A percentile compares a stretch with the other conserved stretches of the same genome.
phyloP scores from a whole-genome alignment of 768 basidiomycete species.

The Pleurotus cornucopiae region DNA sequence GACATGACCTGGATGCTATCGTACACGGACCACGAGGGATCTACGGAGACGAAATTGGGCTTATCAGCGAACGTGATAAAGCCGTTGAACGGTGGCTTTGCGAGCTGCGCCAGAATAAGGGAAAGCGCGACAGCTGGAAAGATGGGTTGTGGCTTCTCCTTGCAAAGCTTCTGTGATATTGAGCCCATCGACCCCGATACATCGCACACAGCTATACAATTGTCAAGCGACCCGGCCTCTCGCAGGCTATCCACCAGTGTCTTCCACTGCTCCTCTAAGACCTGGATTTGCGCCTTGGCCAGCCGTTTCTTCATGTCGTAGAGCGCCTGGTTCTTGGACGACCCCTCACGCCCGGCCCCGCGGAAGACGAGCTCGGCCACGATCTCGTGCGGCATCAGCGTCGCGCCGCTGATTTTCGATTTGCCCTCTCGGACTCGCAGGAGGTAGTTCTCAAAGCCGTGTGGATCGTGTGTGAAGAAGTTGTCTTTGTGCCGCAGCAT shows the following conservation, averaged over 20 bases:
- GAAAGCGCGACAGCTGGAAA: conserved; percentile 62
- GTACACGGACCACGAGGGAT: conserved; percentile 33
- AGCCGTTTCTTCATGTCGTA: conserved; percentile 18
- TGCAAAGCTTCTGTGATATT: conserved; percentile 8
- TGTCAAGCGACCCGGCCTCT: conserved; percentile 54
- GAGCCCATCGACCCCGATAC: conserved; percentile 72
- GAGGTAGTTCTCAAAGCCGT: conserved; percentile 57
- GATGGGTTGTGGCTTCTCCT: conserved; percentile 38
- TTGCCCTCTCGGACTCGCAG: conserved; percentile 50
- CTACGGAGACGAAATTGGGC: conserved; percentile 48
- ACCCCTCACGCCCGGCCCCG: background rate
- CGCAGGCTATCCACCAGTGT: conserved; percentile 48
- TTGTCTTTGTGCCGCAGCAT: conserved; percentile 54
- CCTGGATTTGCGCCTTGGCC: conserved; percentile 31
- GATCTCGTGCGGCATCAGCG: conserved; percentile 62
- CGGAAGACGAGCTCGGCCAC: conserved; percentile 32
- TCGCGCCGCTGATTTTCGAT: conserved; percentile 58
- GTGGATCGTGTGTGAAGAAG: conserved; percentile 57
- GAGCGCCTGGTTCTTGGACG: background rate
- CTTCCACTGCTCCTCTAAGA: conserved; percentile 66
- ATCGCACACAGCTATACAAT: conserved; percentile 65
- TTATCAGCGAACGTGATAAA: conserved; percentile 65
- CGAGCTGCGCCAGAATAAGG: conserved; percentile 57
- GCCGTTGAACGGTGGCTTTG: conserved; percentile 59
- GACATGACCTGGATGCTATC: conserved; percentile 35